A percentile compares a stretch with the other conserved stretches of the same genome.
These are phyloP conservation scores for Hymenoscyphus salicellus DNA, from an alignment of 2,329 filamentous ascomycete genomes.

Conservation along the genomic window DNA sequence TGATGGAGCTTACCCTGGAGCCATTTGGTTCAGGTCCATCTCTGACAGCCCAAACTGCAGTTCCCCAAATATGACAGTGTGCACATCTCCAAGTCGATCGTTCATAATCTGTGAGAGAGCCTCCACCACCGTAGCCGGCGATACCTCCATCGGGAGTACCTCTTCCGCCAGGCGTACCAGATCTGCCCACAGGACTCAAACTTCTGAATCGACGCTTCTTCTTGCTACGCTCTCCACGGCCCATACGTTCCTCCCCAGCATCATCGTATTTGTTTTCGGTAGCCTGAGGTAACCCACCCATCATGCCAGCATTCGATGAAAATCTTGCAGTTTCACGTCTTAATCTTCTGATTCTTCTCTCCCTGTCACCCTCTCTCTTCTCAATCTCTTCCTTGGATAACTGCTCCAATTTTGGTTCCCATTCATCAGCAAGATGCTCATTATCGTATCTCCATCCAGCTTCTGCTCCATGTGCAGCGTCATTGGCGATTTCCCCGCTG, in stretches of 20 bases:
- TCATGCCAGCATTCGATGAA: conserved; percentile 78
- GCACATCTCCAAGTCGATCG: conserved; percentile 79
- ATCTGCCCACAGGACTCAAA: conserved; percentile 72
- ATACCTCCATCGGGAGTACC: conserved; percentile 83
- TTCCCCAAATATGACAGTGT: conserved; percentile 85
- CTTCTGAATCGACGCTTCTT: conserved; percentile 92
- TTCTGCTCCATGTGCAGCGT: conserved; percentile 75
- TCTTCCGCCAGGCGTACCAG: conserved; percentile 64
- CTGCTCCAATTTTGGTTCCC: conserved; percentile 78
- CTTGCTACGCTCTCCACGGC: conserved; percentile 86
- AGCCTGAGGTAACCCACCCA: conserved; percentile 66
- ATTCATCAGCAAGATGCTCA: conserved; percentile 79
- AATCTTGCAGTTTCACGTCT: conserved; percentile 90
- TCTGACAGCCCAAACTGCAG: conserved; percentile 89
- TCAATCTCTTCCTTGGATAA: conserved; percentile 96
- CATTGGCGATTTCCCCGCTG: conserved; percentile 76
- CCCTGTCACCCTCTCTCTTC: conserved; percentile 89
- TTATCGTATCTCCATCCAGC: conserved; percentile 96
- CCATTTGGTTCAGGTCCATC: conserved; percentile 73
- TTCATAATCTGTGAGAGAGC: conserved; percentile 71
- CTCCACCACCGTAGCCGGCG: conserved; percentile 56
- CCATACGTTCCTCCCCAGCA: conserved; percentile 72
- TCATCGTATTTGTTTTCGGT: conserved; percentile 50
- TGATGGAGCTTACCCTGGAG: conserved; percentile 62
- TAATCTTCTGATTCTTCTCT: conserved; percentile 82